Percentiles rank a stretch among this genome's conserved stretches.
Evolutionary conservation across 2,329 filamentous ascomycete genomes (phyloP).

Genomic region (Aspergillus persii): DNA sequence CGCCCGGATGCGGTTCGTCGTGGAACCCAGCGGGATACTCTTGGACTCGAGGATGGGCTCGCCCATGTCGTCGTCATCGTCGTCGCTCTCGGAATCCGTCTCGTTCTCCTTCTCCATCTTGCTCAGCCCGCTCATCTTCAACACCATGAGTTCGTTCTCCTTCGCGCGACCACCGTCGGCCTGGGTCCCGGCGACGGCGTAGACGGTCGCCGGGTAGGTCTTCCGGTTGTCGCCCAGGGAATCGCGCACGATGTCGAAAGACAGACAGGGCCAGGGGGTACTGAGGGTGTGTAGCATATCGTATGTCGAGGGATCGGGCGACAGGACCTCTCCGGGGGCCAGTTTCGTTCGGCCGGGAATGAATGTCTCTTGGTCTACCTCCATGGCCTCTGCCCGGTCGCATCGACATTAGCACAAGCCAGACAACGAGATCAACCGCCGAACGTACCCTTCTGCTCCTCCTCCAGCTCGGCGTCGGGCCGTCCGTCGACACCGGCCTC

Average conservation of each 20-base stretch:
- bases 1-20: conserved; percentile 88
- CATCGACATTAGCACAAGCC: conserved; percentile 14
- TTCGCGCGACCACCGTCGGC: conserved; percentile 70
- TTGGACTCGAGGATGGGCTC: conserved; percentile 94
- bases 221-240: conserved; percentile 82
- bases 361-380: conserved; percentile 90
- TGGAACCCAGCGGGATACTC: conserved; percentile 78
- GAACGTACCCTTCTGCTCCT: conserved; percentile 68
- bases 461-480: conserved; percentile 88
- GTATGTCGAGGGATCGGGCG: conserved; percentile 91
- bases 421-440: no score
- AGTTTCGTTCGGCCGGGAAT: conserved; percentile 93
- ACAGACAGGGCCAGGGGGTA: conserved; percentile 94
- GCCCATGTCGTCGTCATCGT: conserved; percentile 69
- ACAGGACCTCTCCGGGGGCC: conserved; percentile 83
- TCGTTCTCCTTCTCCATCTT: conserved; percentile 75
- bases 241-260: conserved; percentile 89
- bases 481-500: conserved; percentile 92
- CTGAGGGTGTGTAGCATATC: conserved; percentile 95
- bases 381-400: conserved; percentile 67
- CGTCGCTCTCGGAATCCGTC: conserved; percentile 68
- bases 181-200: conserved; percentile 92
- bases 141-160: conserved; percentile 92
- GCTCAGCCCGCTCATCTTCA: conserved; percentile 91
- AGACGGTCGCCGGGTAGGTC: conserved; percentile 92